phyloP scores from a whole-genome alignment of 352 stramenopile genomes.

The Phytopythium litorale region DNA sequence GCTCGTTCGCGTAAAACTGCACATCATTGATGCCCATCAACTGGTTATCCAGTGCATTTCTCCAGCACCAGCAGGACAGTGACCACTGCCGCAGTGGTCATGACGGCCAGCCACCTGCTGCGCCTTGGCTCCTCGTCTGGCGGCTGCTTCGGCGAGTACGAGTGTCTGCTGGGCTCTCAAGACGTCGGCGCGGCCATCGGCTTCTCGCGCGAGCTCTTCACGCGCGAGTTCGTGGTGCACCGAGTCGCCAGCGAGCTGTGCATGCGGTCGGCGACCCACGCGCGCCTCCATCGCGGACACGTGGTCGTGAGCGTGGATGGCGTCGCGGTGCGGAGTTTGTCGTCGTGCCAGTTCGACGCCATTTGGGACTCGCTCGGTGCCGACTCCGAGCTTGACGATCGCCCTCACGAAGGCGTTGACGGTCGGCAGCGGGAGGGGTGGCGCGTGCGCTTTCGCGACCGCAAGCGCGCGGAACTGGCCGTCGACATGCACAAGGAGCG shows the following conservation, averaged over 20 bases:
- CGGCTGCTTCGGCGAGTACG: slow-evolving; percentile 29
- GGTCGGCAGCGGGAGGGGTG: neutral
- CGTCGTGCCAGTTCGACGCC: slow-evolving; percentile 24
- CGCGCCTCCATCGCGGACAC: slow-evolving; percentile 22
- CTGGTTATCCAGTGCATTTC: neutral
- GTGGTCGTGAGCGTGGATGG: slow-evolving; percentile 30
- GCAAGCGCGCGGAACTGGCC: slow-evolving; percentile 30
- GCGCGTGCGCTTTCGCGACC: slow-evolving; percentile 25
- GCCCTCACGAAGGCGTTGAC: neutral
- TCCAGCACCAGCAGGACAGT: neutral
- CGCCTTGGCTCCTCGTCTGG: too few species aligned
- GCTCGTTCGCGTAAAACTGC: neutral
- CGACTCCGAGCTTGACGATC: neutral
- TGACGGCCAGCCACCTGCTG: neutral
- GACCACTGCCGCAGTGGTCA: neutral
- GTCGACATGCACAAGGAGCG: slow-evolving; percentile 25
- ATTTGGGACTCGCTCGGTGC: slow-evolving; percentile 17
- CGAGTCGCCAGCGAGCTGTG: slow-evolving; percentile 14
- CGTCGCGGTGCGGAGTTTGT: slow-evolving; percentile 15
- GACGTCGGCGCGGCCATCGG: slow-evolving; percentile 13
- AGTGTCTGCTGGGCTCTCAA: slow-evolving; percentile 14
- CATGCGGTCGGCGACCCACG: slow-evolving; percentile 14
- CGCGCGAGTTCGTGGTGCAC: slow-evolving; percentile 37
- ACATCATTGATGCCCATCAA: neutral
- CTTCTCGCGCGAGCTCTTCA: slow-evolving; percentile 39